Evolutionary conservation across 805 yeast species (phyloP), one percentile per base, ranked within the genome.

Genomic region (Starmera quercuum): DNA sequence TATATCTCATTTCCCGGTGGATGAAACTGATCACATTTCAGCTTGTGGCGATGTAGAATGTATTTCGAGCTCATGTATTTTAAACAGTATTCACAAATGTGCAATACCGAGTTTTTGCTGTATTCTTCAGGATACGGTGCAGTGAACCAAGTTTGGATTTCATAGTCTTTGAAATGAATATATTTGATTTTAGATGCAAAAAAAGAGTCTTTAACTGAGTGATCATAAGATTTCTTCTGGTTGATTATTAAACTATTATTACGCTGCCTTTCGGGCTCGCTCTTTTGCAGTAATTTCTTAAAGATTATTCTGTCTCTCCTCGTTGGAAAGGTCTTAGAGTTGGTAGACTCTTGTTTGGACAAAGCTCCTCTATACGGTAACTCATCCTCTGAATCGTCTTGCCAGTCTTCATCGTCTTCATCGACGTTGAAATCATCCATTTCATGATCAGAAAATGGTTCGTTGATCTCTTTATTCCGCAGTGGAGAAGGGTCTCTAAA

Each of bases 1-100:
- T 92, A 92, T 17, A 90, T 83, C 48, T 90, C 96, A 51, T 76
- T 77, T 1, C 97, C 97, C 0, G 97, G 97, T 2, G 97, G 97
- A 44, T 72, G 78, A 31, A 59, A 62, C 33, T 71, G 59, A 20
- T 68, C 70, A 56, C 97, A 92, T 52, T 90, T 88, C 39, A 75
- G 46, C 39, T 63, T 66, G 56, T 92, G 98, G 19, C 97, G 65
- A 43, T 68, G 63, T 33, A 74, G 66, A 1, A 79, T 74, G 43
- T 70, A 77, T 12, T 81, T 77, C 0, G 87, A 78, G 25, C 69
- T 68, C 75, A 78, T 78, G 52, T 85, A 88, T 58, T 82, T 78
- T 37, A 90, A 58, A 53, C 97, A 92, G 47, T 68, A 76, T 43
- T 86, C 92, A 57, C 97, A 92, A 12, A 90, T 70, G 49, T 78